Evolutionary conservation across 352 stramenopile genomes (phyloP), one percentile per base, ranked within the genome.

Genomic region (Pythium rishiriense): DNA sequence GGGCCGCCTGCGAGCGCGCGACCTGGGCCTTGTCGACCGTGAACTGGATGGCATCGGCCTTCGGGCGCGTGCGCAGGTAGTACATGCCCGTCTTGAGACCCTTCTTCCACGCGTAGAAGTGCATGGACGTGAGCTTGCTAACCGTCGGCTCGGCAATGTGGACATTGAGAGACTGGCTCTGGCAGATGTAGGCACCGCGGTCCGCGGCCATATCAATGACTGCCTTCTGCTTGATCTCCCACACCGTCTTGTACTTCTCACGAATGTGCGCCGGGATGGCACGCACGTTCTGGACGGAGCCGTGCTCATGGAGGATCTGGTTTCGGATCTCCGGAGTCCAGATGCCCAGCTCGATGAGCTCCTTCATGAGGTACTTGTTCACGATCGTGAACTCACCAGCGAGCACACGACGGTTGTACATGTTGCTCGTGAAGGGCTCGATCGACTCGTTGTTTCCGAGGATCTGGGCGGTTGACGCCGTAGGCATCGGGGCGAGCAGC

Each of bases 1-100:
- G 53, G 29, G 48, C 45, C 17, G 41, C 33, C 67, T 79, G 58
- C 21, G 78, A 64, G 48, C 56, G 49, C 57, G 91, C 76, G 29
- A 91, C 76, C 49, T 93, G 86, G 35, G 97, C 87, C 83, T 99
- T 97, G 79, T 99, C 97, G 47, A 99, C 97, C 31, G 98, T 99
- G 81, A 99, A 99, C 74, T 99, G 94, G 69, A 99, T 99, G 51
- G 98, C 97, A 73, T 99, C 90, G n/a, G 97, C 98, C 85, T 99
- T 99, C 33, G 98, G 97, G 31, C 90, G 85, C 28, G 96, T 98
- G 55, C 98, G 94, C 58, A 99, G 91, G 85, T 99, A 99, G 83
- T 99, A 99, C 96, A 99, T 99, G 50, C 97, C 97, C 19, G 98
- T 99, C 92, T 99, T 99, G 31, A 99, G 85, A 8, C 97, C 97